Base-by-base conservation (phyloP, 768 basidiomycete genomes). In the Boletus coccyginus region DNA sequence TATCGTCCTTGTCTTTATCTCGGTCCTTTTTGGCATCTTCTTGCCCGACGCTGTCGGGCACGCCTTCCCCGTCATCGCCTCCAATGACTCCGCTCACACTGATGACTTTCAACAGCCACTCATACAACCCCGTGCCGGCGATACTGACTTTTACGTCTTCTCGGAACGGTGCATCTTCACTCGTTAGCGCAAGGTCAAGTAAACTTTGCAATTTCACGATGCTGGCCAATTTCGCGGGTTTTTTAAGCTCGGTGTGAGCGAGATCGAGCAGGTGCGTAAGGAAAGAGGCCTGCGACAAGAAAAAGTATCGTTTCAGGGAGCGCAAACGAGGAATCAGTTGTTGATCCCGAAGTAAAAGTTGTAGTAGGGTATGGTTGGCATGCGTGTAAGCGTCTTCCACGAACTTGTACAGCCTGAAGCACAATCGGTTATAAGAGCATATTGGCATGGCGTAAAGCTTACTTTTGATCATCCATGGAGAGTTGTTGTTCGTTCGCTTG, bases 221-320 rank as follows among this genome's bases (percentile, higher is more conserved):
- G 14, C 90, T 93, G 0, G 87, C 94, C 10, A 84, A 81, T 63
- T 88, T 90, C 8, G 89, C 85, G 1, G 88, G 81, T 70, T 97
- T 98, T 47, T 86, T 83, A 10, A 98, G 83, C 68, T 99, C 96
- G 2, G 80, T 77, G 5, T 84, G 80, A 1, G 96, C 85, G 10
- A 94, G 84, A 67, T 99, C 96, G 44, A 98, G 85, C 58, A 98
- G 83, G 62, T 97, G 94, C 6, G 93, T 96, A 50, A 99, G 84
- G 77, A 95, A 97, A 44, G 90, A 94, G 8, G 94, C 93, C 64
- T 95, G 94, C 17, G 94, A 94, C 49, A 99, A 81, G 84, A 99
- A 98, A 78, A 98, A 99, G 74, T 90, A 96, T 46, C 92, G 92
- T 70, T 96, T 97, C 55, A 99, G 82, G 12, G 94, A 96, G 48